Evolutionary conservation across 805 yeast species (phyloP).

Genomic region (Ogataea thermomethanolica): DNA sequence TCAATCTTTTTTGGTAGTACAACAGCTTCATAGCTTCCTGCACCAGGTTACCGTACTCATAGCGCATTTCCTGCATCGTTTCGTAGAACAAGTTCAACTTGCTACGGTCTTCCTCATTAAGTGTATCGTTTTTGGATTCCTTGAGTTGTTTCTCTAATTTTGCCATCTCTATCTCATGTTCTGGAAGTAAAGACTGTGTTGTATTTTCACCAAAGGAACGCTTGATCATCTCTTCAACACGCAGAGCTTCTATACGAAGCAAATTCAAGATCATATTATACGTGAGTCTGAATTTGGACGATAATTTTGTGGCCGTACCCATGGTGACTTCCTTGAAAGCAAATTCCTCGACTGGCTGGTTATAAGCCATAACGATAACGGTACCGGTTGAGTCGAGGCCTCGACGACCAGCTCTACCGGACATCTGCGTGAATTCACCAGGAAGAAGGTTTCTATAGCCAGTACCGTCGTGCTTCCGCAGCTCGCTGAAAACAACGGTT

Average conservation of each 20-base stretch:
- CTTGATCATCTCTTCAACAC: conserved; percentile 98
- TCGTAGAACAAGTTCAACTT: conserved; percentile 46
- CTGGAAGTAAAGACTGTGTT: conserved; percentile 80
- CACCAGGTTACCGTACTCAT: conserved; percentile 43
- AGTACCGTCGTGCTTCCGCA: conserved; percentile 88
- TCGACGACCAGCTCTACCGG: conserved; percentile 98
- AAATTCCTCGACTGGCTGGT: conserved; percentile 52
- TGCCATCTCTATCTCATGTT: conserved; percentile 67
- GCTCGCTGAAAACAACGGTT: conserved; percentile 86
- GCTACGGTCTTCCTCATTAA: conserved; percentile 36
- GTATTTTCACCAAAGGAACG: conserved; percentile 92
- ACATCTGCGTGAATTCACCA: conserved; percentile 98
- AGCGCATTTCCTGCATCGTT: conserved; percentile 44
- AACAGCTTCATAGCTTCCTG: conserved; percentile 46
- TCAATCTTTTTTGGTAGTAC: conserved; percentile 44
- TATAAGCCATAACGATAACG: conserved; percentile 86
- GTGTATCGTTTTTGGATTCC: conserved; percentile 27
- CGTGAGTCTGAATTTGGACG: conserved; percentile 90
- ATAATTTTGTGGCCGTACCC: conserved; percentile 86
- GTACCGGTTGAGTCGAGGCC: conserved; percentile 94
- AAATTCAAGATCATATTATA: conserved; percentile 93
- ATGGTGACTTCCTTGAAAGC: conserved; percentile 77
- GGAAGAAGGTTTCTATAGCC: conserved; percentile 79
- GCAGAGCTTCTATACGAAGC: conserved; percentile 86
- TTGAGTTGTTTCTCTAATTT: conserved; percentile 46